These are phyloP conservation scores for Mucor indicus DNA, from an alignment of 371 early-diverging fungal genomes.

Conservation along the genomic window DNA sequence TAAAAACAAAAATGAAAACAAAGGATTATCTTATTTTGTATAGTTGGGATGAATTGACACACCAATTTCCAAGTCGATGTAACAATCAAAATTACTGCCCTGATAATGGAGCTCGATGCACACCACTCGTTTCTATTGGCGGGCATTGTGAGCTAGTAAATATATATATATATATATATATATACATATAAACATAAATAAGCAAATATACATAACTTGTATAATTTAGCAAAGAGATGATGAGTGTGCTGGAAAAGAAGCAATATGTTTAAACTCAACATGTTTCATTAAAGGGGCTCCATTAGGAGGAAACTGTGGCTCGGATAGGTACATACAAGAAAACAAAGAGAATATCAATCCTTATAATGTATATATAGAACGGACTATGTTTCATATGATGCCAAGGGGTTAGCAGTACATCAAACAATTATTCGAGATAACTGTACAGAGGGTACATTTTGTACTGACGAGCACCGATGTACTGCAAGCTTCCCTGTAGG, in stretches of 20 bases:
- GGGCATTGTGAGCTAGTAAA: slow-evolving; percentile 20
- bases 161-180: too few relatives aligned
- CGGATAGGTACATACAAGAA: slow-evolving; percentile 18
- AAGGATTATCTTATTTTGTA: background rate
- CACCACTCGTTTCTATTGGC: slow-evolving; percentile 8
- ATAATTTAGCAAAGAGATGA: slow-evolving; percentile 22
- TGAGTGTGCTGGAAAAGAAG: slow-evolving; percentile 22
- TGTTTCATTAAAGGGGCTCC: slow-evolving; percentile 23
- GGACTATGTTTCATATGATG: slow-evolving; percentile 30
- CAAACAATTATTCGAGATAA: slow-evolving; percentile 31
- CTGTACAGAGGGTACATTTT: slow-evolving; percentile 23
- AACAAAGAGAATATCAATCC: background rate
- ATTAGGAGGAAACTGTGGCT: slow-evolving; percentile 21
- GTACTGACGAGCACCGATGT: slow-evolving; percentile 8
- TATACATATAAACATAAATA: too few relatives aligned
- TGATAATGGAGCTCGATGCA: slow-evolving; percentile 23
- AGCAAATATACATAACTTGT: too few relatives aligned
- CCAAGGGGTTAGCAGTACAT: slow-evolving; percentile 9
- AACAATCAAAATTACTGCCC: slow-evolving; percentile 22
- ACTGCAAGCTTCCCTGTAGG: slow-evolving; percentile 4
- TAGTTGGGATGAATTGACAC: slow-evolving; percentile 14
- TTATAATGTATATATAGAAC: slow-evolving; percentile 13
- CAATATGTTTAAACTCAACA: slow-evolving; percentile 22
- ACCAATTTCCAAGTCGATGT: slow-evolving; percentile 20
- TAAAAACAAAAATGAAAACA: background rate